Percentiles rank a stretch among this genome's conserved stretches.
These are phyloP conservation scores for Perkinsus marinus DNA, from an alignment of 169 alveolate genomes.

Conservation along the genomic window DNA sequence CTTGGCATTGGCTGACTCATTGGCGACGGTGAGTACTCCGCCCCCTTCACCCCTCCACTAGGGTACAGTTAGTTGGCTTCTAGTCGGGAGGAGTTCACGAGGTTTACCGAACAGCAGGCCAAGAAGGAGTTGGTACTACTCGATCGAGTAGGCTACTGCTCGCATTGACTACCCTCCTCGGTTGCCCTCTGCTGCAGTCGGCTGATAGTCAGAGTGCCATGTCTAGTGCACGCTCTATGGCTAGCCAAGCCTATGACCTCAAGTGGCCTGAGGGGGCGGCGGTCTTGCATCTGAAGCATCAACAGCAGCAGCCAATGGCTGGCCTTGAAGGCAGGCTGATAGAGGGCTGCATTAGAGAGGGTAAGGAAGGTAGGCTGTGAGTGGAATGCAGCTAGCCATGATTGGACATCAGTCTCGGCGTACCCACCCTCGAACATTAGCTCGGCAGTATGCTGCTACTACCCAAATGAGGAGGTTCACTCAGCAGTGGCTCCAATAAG, in stretches of 20 bases:
- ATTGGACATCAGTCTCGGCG: background rate
- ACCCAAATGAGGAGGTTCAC: too few species aligned
- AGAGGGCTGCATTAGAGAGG: background rate
- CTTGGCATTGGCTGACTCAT: background rate
- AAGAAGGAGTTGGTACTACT: background rate
- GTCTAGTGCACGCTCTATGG: background rate
- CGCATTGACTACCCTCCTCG: too few species aligned
- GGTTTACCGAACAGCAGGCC: background rate
- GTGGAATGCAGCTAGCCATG: background rate
- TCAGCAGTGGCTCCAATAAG: too few species aligned
- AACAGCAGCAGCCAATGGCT: too few species aligned
- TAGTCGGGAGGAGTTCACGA: background rate
- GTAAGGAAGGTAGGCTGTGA: background rate
- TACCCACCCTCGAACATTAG: background rate
- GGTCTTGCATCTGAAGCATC: background rate
- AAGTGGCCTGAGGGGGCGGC: background rate
- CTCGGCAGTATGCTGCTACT: background rate
- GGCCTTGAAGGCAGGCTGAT: background rate
- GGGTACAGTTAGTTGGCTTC: background rate
- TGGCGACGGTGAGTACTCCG: background rate
- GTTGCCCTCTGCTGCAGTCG: background rate
- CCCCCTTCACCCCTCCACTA: too few species aligned
- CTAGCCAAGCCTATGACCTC: background rate
- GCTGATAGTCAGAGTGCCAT: background rate
- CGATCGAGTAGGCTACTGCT: background rate